Evolutionary conservation across 129 eudicot species (phyloP).

Genomic region (Tagetes patula): DNA sequence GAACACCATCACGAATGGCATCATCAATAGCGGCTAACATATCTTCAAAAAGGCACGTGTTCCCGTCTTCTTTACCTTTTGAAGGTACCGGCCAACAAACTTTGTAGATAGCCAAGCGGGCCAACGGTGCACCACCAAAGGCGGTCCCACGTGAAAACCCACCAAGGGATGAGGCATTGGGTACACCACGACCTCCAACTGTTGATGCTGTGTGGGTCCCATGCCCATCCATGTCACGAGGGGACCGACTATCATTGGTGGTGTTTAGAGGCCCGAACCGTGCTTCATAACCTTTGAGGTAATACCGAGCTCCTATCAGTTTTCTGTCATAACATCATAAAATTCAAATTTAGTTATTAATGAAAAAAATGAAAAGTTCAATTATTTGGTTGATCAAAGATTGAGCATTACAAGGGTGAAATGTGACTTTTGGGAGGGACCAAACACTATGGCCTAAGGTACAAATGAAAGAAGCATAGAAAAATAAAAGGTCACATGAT

Average conservation of each 20-base stretch:
- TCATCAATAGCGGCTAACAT: slow-evolving; percentile 93
- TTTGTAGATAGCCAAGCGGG: slow-evolving; percentile 82
- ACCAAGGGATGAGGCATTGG: slow-evolving; percentile 58
- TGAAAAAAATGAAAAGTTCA: background rate
- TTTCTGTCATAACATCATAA: slow-evolving; percentile 53
- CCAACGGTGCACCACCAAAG: slow-evolving; percentile 85
- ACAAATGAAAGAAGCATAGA: slow-evolving; percentile 22
- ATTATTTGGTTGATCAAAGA: slow-evolving; percentile 7
- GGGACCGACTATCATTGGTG: slow-evolving; percentile 64
- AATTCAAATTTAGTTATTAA: background rate
- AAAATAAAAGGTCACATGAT: slow-evolving; percentile 49
- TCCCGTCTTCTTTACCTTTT: slow-evolving; percentile 61
- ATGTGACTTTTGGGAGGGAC: slow-evolving; percentile 16
- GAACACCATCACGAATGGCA: slow-evolving; percentile 85
- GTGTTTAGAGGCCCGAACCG: slow-evolving; percentile 58
- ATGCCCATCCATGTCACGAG: slow-evolving; percentile 94
- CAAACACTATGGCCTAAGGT: slow-evolving; percentile 25
- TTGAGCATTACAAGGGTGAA: background rate
- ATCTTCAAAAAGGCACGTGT: slow-evolving; percentile 79
- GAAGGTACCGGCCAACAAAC: slow-evolving; percentile 84
- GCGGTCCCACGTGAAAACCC: slow-evolving; percentile 85
- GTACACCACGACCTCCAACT: slow-evolving; percentile 66
- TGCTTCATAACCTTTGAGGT: slow-evolving; percentile 70
- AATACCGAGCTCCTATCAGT: slow-evolving; percentile 87
- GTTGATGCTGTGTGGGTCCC: slow-evolving; percentile 98